Conservation (phyloP, 306 rosid genomes). For the Dalbergia cochinchinensis region DNA sequence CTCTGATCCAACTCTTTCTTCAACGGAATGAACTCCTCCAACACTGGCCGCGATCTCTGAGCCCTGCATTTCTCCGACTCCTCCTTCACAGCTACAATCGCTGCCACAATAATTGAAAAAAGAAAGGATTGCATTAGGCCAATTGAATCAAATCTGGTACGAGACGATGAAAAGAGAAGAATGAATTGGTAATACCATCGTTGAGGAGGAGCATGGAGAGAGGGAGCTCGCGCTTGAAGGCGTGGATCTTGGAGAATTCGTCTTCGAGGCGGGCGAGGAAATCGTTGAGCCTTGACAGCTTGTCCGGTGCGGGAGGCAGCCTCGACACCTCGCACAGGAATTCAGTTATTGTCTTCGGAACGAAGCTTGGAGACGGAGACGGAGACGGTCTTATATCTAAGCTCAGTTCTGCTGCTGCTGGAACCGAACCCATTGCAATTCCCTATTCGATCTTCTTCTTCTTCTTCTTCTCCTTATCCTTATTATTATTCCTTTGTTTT, state of each 20-base stretch:
- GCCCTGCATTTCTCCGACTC: constrained; percentile 62
- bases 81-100: constrained; percentile 68
- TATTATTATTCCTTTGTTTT: background rate
- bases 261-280: constrained; percentile 66
- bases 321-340: constrained; percentile 65
- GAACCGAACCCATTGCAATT: constrained; percentile 73
- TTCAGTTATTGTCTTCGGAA: constrained; percentile 76
- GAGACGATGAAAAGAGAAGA: background rate
- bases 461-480: background rate
- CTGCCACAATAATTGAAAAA: constrained; percentile 47
- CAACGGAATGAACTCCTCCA: constrained; percentile 84
- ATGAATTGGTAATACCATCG: constrained; percentile 58
- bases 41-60: constrained; percentile 60
- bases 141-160: background rate
- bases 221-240: constrained; percentile 95
- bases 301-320: constrained; percentile 51
- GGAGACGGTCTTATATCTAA: constrained; percentile 68
- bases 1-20: constrained; percentile 64
- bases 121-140: constrained; percentile 16
- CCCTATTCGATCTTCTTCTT: constrained; percentile 20
- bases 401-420: constrained; percentile 78
- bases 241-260: constrained; percentile 87
- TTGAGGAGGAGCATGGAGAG: constrained; percentile 82
- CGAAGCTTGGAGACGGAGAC: constrained; percentile 30
- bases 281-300: constrained; percentile 57